Evolutionary conservation across 345 rosid species (phyloP).

Genomic region (Boechera retrofracta): DNA sequence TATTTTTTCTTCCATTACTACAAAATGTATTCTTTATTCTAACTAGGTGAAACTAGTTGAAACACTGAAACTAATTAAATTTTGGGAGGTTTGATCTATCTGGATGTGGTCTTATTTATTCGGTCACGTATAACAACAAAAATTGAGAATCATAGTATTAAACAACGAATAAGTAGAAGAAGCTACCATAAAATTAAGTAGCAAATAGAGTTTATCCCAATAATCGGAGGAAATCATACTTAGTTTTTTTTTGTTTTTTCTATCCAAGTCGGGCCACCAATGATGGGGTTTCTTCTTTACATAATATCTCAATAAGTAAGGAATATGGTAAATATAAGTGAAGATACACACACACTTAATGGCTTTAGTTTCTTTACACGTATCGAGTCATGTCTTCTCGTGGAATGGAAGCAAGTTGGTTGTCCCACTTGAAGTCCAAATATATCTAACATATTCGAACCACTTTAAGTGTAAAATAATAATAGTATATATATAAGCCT

Average conservation of each 20-base stretch:
- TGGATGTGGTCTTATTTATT: constrained; percentile 19
- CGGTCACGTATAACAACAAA: constrained; percentile 2
- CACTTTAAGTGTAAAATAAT: constrained; percentile 11
- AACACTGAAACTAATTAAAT: no score
- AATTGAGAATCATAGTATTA: not conserved
- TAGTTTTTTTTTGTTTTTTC: constrained; percentile 23
- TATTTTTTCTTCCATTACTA: not conserved
- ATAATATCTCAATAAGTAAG: constrained; percentile 22
- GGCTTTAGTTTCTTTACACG: constrained; percentile 70
- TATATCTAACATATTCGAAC: constrained; percentile 40
- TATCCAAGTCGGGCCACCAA: constrained; percentile 53
- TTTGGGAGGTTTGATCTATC: constrained; percentile 9
- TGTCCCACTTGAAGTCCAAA: constrained; percentile 61
- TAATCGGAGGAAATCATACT: constrained; percentile 52
- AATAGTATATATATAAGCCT: constrained; percentile 9
- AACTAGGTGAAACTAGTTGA: not conserved
- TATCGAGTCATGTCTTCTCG: constrained; percentile 49
- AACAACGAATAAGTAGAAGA: constrained; percentile 16
- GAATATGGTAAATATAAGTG: constrained; percentile 26
- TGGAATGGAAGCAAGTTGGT: constrained; percentile 63
- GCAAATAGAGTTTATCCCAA: constrained; percentile 52
- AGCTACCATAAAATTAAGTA: constrained; percentile 29
- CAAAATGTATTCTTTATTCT: constrained; percentile 1
- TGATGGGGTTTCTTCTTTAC: constrained; percentile 52
- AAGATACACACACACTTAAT: constrained; percentile 48